A percentile compares a stretch with the other conserved stretches of the same genome.
phyloP scores from a whole-genome alignment of 805 yeast genomes.

The Jamesozyma spencerorum region DNA sequence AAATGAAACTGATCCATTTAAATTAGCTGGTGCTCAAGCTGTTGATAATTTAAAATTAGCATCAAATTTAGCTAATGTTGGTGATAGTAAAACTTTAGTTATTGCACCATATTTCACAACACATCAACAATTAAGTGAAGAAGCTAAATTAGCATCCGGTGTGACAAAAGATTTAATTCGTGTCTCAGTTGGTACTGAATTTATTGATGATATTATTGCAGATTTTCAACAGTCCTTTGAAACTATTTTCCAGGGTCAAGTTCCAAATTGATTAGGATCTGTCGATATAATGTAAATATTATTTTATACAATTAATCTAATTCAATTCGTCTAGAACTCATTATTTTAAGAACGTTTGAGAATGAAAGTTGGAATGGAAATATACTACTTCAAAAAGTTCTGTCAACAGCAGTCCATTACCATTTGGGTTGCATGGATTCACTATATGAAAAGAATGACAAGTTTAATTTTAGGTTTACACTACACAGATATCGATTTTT shows the following conservation, averaged over 20 bases:
- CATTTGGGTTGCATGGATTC: no score
- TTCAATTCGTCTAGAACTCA: no score
- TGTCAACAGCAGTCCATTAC: no score
- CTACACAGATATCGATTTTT: no score
- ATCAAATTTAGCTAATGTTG: constrained; percentile 91
- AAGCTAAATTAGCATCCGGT: constrained; percentile 75
- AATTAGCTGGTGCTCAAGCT: constrained; percentile 71
- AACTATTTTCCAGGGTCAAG: constrained; percentile 29
- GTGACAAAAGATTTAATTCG: constrained; percentile 84
- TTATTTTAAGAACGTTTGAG: no score
- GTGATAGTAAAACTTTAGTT: constrained; percentile 90
- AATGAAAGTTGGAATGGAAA: no score
- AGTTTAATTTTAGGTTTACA: no score
- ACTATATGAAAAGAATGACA: no score
- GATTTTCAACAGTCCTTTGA: constrained; percentile 84
- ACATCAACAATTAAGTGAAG: constrained; percentile 80
- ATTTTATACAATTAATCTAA: no score
- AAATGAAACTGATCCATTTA: constrained; percentile 49
- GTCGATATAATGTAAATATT: no score
- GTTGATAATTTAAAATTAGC: constrained; percentile 80
- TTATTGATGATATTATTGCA: constrained; percentile 79
- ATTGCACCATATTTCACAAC: constrained; percentile 96
- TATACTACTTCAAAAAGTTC: no score
- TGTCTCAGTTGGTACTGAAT: constrained; percentile 85
- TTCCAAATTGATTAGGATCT: constrained; percentile 13